Evolutionary conservation across 306 rosid species (phyloP).

Genomic region (Carpinus viminea): DNA sequence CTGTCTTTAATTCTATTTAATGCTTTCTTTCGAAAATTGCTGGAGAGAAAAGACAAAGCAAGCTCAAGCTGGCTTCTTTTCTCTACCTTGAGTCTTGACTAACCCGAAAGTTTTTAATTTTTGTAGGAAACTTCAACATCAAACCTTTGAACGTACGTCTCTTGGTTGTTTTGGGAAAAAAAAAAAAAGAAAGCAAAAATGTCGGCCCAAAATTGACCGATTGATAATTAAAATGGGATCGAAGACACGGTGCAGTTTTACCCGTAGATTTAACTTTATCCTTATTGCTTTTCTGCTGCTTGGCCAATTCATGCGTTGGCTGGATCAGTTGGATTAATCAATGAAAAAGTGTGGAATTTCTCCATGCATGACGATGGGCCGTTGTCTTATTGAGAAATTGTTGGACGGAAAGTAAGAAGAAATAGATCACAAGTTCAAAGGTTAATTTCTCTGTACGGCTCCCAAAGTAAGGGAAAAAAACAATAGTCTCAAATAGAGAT

Average conservation of each 20-base stretch:
- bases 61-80: constrained; percentile 50
- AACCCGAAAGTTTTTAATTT: constrained; percentile 16
- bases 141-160: constrained; percentile 37
- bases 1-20: constrained; percentile 41
- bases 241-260: not conserved
- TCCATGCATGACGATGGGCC: constrained; percentile 45
- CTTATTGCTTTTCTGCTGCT: not conserved
- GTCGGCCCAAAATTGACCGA: constrained; percentile 53
- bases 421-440: not conserved
- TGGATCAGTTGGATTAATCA: constrained; percentile 31
- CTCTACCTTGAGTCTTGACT: constrained; percentile 60
- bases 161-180: not conserved
- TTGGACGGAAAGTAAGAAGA: not conserved
- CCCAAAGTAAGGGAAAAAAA: constrained; percentile 16
- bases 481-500: not conserved
- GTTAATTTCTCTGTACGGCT: constrained; percentile 33
- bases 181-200: constrained; percentile 8
- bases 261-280: not conserved
- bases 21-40: constrained; percentile 45
- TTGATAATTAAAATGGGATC: not conserved
- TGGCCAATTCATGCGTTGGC: constrained; percentile 27
- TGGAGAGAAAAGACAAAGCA: constrained; percentile 10
- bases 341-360: constrained; percentile 18
- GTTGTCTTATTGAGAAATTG: constrained; percentile 16
- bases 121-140: constrained; percentile 30